These are phyloP conservation scores for Calonectria honghensis DNA, from an alignment of 2,329 filamentous ascomycete species.

Conservation along the genomic window DNA sequence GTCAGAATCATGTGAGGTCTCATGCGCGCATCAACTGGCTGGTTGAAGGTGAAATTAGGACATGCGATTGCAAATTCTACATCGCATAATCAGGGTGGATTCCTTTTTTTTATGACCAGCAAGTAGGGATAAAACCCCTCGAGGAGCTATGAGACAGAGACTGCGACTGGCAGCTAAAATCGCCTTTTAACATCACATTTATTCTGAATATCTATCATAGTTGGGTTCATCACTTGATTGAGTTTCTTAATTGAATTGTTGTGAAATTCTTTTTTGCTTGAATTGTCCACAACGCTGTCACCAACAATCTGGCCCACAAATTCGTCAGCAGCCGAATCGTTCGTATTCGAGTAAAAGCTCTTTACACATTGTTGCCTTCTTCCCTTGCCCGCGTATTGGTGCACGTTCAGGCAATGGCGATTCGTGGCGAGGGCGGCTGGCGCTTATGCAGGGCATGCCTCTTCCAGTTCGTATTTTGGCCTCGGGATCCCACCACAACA, in stretches of 20 bases:
- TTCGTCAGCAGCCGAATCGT: neutral
- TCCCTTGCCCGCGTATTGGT: neutral
- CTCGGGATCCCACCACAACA: neutral
- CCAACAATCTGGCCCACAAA: neutral
- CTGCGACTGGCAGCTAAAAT: neutral
- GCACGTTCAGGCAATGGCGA: neutral
- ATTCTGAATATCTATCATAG: neutral
- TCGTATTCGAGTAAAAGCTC: neutral
- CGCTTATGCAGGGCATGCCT: neutral
- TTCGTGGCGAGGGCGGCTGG: neutral
- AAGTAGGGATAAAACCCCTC: neutral
- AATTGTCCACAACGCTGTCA: neutral
- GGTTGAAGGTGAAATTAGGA: neutral
- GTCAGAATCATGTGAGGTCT: neutral
- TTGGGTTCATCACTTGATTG: neutral
- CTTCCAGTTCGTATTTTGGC: slow-evolving; percentile 7
- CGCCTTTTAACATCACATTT: neutral
- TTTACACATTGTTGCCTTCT: neutral
- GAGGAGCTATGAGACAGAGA: neutral
- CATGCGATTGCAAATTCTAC: neutral
- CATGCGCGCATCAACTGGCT: neutral
- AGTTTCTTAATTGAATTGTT: neutral
- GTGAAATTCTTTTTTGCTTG: neutral
- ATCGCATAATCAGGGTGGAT: neutral
- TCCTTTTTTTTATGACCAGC: neutral